Evolutionary conservation across 208 protist genomes (phyloP).

Genomic region (Vickermania ingenoplastis): DNA sequence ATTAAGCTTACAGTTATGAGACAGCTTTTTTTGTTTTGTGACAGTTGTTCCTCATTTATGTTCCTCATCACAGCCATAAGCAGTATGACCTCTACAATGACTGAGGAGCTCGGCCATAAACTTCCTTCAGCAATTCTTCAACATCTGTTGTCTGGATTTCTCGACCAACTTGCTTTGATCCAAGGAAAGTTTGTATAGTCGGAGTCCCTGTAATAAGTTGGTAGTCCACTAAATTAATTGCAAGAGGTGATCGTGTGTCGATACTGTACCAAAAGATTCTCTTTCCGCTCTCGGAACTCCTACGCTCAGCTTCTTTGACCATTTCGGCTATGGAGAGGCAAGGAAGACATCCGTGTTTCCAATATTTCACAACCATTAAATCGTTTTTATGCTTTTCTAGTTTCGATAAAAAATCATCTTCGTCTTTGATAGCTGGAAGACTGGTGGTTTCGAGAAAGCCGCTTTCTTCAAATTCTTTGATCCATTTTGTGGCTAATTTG

Average conservation of each 20-base stretch:
- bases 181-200: constrained; percentile 82
- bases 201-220: constrained; percentile 87
- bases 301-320: constrained; percentile 76
- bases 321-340: constrained; percentile 87
- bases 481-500: constrained; percentile 78
- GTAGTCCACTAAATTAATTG: constrained; percentile 65
- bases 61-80: no score
- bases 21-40: no score
- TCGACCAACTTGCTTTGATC: constrained; percentile 71
- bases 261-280: constrained; percentile 84
- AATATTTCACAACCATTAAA: constrained; percentile 88
- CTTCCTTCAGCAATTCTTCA: constrained; percentile 73
- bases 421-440: constrained; percentile 66
- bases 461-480: constrained; percentile 83
- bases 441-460: constrained; percentile 85
- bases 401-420: constrained; percentile 81
- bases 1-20: no score
- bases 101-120: constrained; percentile 32
- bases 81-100: no score
- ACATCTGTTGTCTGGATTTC: constrained; percentile 77
- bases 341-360: constrained; percentile 89
- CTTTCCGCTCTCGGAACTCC: constrained; percentile 35
- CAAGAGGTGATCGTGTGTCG: constrained; percentile 63
- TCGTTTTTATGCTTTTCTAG: constrained; percentile 82
- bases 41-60: no score